Evolutionary conservation across 2,329 filamentous ascomycete genomes (phyloP), one percentile per base, ranked within the genome.

Genomic region (Xylariaceae sp.): DNA sequence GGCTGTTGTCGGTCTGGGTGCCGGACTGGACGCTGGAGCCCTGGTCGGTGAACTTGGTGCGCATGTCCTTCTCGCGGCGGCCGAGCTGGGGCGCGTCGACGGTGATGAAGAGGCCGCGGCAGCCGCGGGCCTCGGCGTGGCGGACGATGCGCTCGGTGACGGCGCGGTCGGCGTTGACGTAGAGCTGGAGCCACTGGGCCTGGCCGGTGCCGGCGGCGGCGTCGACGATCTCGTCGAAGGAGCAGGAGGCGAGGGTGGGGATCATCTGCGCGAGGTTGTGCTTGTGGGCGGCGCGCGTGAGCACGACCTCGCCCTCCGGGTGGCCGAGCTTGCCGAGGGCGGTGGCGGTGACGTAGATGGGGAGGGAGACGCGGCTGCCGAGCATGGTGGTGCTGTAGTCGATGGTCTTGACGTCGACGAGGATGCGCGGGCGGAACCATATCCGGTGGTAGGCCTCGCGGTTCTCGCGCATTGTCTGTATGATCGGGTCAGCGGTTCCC

Each of bases 201-300:
- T 96, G 90, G 48, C 85, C 83, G 11, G 22, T 6, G 34, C 78
- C 86, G 49, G 79, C 72, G 22, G 76, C 79, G 15, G 90, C 93
- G 64, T 97, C 93, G 50, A 94, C 73, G 45, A 98, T 95, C 67
- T 98, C 91, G 68, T 98, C 93, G 57, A 98, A 96, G 1, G 89
- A 93, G 71, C 93, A 97, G 2, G 89, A 96, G 2, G 93, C 93
- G 6, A 98, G 76, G 3, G 93, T 98, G 2, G 93, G 93, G 47
- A 98, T 97, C 93, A 98, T 98, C 67, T 98, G 93, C 47, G 97
- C 79, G 38, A 97, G 85, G 60, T 90, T 81, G 73, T 97, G 91
- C 60, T 85, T 87, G 61, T 78, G 76, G 2, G 93, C 85, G 13
- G 89, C 89, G 43, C 83, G 78, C 1, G 93, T 97, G 43, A 98